These are phyloP conservation scores for Colletotrichum neosansevieriae DNA, from an alignment of 2,329 filamentous ascomycete genomes.

Conservation along the genomic window DNA sequence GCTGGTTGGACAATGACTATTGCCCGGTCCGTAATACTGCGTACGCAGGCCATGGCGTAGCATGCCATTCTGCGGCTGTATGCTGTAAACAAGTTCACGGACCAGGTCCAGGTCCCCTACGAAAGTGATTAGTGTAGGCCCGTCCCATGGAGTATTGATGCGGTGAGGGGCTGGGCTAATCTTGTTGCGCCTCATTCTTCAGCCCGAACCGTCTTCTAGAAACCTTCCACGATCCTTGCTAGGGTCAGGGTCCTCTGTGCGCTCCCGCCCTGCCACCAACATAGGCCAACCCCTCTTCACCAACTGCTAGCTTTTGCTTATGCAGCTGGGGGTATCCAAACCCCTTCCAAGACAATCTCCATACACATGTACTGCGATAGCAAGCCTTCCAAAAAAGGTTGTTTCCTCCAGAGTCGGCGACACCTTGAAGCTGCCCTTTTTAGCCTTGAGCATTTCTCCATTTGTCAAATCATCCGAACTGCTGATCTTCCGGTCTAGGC, in stretches of 20 bases:
- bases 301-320: too few relatives aligned
- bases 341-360: background rate
- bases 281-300: background rate
- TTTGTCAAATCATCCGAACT: conserved; percentile 33
- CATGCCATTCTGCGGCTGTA: conserved; percentile 3
- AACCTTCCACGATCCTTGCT: conserved; percentile 37
- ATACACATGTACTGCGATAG: background rate
- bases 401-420: background rate
- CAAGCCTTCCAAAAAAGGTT: conserved; percentile 12
- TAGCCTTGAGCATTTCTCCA: background rate
- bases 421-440: background rate
- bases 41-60: conserved; percentile 19
- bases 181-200: conserved; percentile 31
- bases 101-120: conserved; percentile 21
- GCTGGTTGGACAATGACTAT: conserved; percentile 29
- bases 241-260: conserved; percentile 34
- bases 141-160: conserved; percentile 18
- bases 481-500: conserved; percentile 22
- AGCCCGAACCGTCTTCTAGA: conserved; percentile 38
- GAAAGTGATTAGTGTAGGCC: conserved; percentile 22
- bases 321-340: too few relatives aligned
- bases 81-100: conserved; percentile 15
- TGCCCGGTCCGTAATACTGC: background rate
- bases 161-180: conserved; percentile 18
- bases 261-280: conserved; percentile 25